Evolutionary conservation across 2,329 filamentous ascomycete genomes (phyloP), one percentile per base, ranked within the genome.

Genomic region (Aspergillus tamarii): DNA sequence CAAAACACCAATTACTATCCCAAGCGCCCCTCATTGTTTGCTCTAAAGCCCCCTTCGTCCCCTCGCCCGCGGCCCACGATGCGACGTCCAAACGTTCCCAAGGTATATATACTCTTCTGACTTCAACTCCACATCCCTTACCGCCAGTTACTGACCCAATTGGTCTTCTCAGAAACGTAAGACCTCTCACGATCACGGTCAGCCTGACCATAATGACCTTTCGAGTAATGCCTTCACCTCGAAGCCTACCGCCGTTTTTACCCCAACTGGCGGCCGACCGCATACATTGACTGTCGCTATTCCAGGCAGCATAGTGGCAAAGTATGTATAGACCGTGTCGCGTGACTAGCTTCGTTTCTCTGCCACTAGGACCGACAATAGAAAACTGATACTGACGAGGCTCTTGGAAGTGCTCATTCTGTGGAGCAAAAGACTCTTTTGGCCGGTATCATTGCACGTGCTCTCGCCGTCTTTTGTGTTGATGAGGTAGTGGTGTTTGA

Each of bases 401-500:
- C 23, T 11, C n/a, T 34, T 30, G 32, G 23, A 23, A 93, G 91
- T 74, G 88, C 89, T 43, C 83, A 87, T 63, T 91, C 89, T 11
- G 87, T 89, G 66, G 92, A 96, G 64, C 89, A 92, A 73, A 90
- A 92, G 74, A 92, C 90, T 41, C 84, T 85, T 55, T 83, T 91
- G 55, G 90, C 89, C 1, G 91, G 90, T 9, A 89, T 90, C 67
- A 89, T 96, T 59, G 92, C 92, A 7, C 91, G 93, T 59, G 91
- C 92, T 39, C 85, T 93, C 58, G 90, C 91, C 65, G 89, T 96
- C 66, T 96, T 95, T 79, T 90, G 87, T 72, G 85, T 96, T 69
- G 93, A 96, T 74, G 93, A 96, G 79, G 84, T 96, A 34, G 84
- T 96, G 57, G 82, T 96, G 60, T 96, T 91, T 76, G 88, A 94